Base-by-base conservation (phyloP, 1,139 yeast genomes). In the Barnettozyma hawaiiensis region DNA sequence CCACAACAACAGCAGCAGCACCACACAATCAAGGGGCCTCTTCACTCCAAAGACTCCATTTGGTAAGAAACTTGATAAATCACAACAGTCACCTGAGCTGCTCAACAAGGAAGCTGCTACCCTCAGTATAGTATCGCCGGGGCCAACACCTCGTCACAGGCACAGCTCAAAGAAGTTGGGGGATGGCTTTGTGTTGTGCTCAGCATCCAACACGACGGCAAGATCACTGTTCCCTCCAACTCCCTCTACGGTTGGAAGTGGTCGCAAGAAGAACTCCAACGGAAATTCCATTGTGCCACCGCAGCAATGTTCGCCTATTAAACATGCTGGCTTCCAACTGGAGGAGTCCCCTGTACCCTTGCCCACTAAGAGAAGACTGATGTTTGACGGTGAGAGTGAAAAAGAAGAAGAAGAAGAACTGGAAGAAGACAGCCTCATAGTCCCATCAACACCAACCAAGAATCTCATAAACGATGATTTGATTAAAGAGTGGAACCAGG, bases 161-260 rank as follows among this genome's bases (percentile, higher is more conserved):
- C 34, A 37, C 5, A 37, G 40, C n/a, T 39, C 43, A 18, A 49
- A 44, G 37, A 52, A 46, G 40, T 24, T 47, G 7, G 46, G 46
- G 5, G 48, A 45, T 28, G 46, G 50, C 5, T 37, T 47, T 8
- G 31, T 16, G 45, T 43, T 43, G 41, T 42, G n/a, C 33, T 42
- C 45, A 8, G 40, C 37, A n/a, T 14, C 43, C 20, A 35, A 37
- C 10, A 35, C 49, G 4, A 35, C 49, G 4, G 35, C 51, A 27
- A 47, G 57, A 44, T 41, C 53, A 3, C 28, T 54, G 8, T 55
- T 55, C 41, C 59, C 58, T 12, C 57, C 58, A 16, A 55, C 59
- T 2, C 60, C 60, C 8, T 54, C 58, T 2, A 54, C 60, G 4
- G 42, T 56, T 4, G 60, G 60, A 2, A 46, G 52, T 14, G 60